Evolutionary conservation across 257 asterid species (phyloP), one percentile per base, ranked within the genome.

Genomic region (Nemophila menziesii): DNA sequence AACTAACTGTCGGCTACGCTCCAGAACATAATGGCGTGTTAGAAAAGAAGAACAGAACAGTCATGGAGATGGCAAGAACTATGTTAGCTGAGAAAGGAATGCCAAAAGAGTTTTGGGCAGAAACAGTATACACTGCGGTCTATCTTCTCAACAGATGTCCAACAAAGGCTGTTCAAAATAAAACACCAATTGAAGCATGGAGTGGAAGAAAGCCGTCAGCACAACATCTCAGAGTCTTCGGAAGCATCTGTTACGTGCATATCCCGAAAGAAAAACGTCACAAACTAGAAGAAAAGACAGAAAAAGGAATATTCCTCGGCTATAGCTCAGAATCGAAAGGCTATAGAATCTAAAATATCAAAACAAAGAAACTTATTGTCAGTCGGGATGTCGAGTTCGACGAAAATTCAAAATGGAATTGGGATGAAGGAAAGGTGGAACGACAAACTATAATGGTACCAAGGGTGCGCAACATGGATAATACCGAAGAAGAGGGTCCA

Each of bases 1-100:
- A n/a, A n/a, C n/a, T n/a, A n/a, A n/a, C n/a, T n/a, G n/a, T n/a
- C n/a, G n/a, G n/a, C n/a, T n/a, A n/a, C n/a, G n/a, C n/a, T n/a
- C n/a, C n/a, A n/a, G 37, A 52, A 16, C 42, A 52, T 18, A 52
- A 40, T 27, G 41, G 19, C 11, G 40, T 52, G 6, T 23, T 19
- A 4, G 39, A 41, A 38, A 7, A 41, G 14, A 52, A 41, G 5
- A 40, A 52, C 11, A 39, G 24, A 22, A 17, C 42, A 0, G 8
- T 52, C 3, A 24, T 52, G 16, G 57, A 52, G 47, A 41, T 12
- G 18, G 14, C 42, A n/a, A 52, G 11, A 39, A 3, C 39, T 3
- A 41, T 52, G 57, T 23, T 52, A 0, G 13, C n/a, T n/a, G n/a
- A n/a, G n/a, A n/a, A n/a, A n/a, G n/a, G n/a, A n/a, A n/a, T n/a